Percentiles rank a stretch among this genome's conserved stretches.
Evolutionary conservation across 768 basidiomycete species (phyloP).

Genomic region (Amanita molliuscula): DNA sequence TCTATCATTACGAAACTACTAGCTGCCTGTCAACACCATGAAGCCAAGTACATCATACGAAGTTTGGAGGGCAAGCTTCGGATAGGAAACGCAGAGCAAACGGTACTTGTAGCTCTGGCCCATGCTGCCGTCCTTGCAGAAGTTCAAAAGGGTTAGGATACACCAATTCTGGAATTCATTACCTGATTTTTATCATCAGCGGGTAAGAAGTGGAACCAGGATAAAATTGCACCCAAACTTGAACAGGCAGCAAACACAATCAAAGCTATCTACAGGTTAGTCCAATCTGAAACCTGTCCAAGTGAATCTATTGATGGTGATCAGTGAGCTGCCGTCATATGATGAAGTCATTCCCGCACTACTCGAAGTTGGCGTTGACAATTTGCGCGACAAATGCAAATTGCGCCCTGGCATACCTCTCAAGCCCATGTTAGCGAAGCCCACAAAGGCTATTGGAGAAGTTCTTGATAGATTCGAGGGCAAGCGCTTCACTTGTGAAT

Average conservation of each 20-base stretch:
- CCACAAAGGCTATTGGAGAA: conserved; percentile 97
- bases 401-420: conserved; percentile 93
- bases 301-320: neutral
- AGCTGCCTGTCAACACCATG: conserved; percentile 81
- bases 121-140: conserved; percentile 84
- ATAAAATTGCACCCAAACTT: conserved; percentile 59
- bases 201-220: conserved; percentile 63
- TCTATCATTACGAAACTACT: conserved; percentile 90
- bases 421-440: conserved; percentile 99
- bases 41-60: conserved; percentile 95
- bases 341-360: conserved; percentile 89
- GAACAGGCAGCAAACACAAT: conserved; percentile 71
- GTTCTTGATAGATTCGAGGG: conserved; percentile 95
- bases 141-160: conserved; percentile 37
- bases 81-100: conserved; percentile 94
- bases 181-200: conserved; percentile 26
- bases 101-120: conserved; percentile 89
- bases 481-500: conserved; percentile 95
- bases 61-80: conserved; percentile 94
- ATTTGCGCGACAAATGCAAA: conserved; percentile 67
- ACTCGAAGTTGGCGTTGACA: conserved; percentile 64
- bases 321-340: conserved; percentile 86
- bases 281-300: conserved; percentile 2
- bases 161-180: neutral
- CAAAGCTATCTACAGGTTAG: conserved; percentile 89